Base-by-base conservation (phyloP, 176 grass and related monocot species). In the Oryza punctata region DNA sequence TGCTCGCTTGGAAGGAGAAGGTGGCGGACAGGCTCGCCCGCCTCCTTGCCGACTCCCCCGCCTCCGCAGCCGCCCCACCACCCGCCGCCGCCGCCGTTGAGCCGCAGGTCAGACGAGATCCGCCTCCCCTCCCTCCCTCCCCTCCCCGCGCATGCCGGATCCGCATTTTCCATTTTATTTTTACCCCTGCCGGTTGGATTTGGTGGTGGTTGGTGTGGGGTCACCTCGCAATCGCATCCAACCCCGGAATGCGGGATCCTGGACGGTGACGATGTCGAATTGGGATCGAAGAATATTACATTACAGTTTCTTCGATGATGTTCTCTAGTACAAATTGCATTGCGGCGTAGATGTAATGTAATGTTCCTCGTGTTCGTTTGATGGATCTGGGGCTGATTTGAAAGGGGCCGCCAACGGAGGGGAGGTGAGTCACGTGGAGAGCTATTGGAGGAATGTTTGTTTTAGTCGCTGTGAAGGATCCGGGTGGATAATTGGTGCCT, bases 1-100 rank as follows among this genome's bases (percentile, higher is more conserved):
- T 89, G 90, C 80, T 92, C 69, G 81, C 84, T 67, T 92, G 79
- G 90, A 92, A 89, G 87, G 83, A 84, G 69, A 87, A 80, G 84
- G 84, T 92, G 70, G 84, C 83, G 11, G 79, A 71, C 41, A 89
- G 40, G 76, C 90, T 92, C 6, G 18, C 86, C 25, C 81, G 86
- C 75, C 75, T 84, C 12, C 69, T 88, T 60, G 81, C 81, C 60
- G 86, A 88, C 33, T 88, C 81, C 60, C 76, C 83, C 0, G 25
- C 3, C 12, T 11, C 78, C 8, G 28, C 78, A 5, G 21, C 59
- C 8, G 10, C 81, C 25, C 8, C 38, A 41, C 38, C 38, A 41
- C 38, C 78, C 4, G 21, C 57, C 12, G 10, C 81, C 19, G 43
- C 66, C 30, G 73, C 86, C 81, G 68, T 45, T 67, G 44, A 59